These are phyloP conservation scores for Moesziomyces aphidis DNA, from an alignment of 1,284 basidiomycete species.

Conservation along the genomic window DNA sequence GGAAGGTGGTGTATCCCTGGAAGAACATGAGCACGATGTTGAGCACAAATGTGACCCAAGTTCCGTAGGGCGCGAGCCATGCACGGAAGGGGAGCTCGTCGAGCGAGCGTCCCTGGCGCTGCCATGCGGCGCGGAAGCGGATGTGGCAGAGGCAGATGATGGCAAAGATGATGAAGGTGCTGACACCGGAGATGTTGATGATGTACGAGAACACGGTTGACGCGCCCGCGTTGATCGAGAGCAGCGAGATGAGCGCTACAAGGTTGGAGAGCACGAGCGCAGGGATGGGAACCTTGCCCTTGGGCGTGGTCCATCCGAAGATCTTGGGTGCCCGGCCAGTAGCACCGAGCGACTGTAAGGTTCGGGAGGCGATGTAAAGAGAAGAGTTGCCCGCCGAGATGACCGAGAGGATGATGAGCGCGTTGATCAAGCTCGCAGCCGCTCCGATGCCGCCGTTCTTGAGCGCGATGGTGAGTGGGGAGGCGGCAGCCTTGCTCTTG, in stretches of 20 bases:
- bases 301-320: conserved; percentile 32
- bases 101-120: conserved; percentile 31
- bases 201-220: conserved; percentile 47
- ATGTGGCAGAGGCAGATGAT: conserved; percentile 50
- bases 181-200: conserved; percentile 46
- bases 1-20: conserved; percentile 48
- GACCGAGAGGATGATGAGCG: conserved; percentile 52
- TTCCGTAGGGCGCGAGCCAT: conserved; percentile 35
- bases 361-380: conserved; percentile 56
- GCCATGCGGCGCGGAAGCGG: conserved; percentile 51
- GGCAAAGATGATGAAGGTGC: conserved; percentile 48
- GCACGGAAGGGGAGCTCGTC: conserved; percentile 46
- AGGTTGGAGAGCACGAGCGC: conserved; percentile 43
- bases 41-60: conserved; percentile 32
- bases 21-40: conserved; percentile 53
- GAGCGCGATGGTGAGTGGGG: conserved; percentile 55
- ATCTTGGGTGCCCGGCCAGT: conserved; percentile 48
- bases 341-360: conserved; percentile 43
- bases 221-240: conserved; percentile 40
- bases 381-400: conserved; percentile 52
- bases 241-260: conserved; percentile 43
- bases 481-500: conserved; percentile 30
- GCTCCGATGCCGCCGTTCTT: conserved; percentile 40
- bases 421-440: conserved; percentile 51
- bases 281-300: conserved; percentile 45